Evolutionary conservation across 768 basidiomycete genomes (phyloP).

Genomic region (Sutorius australiensis): DNA sequence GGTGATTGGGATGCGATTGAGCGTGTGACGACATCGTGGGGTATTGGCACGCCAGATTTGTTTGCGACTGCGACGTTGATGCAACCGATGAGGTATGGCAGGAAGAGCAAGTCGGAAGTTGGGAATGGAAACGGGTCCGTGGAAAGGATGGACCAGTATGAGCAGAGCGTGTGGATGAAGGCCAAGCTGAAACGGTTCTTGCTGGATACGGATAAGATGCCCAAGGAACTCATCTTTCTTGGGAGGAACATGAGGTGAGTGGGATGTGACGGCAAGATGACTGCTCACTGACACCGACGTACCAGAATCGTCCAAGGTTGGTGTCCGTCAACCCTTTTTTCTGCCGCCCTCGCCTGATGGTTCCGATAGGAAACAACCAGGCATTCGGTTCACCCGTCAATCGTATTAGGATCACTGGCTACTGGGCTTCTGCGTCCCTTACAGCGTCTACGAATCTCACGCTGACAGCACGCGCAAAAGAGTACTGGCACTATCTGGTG

Average conservation of each 20-base stretch:
- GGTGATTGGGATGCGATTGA: slow-evolving; percentile 53
- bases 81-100: slow-evolving; percentile 48
- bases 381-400: slow-evolving; percentile 83
- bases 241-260: slow-evolving; percentile 70
- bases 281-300: not conserved
- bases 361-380: slow-evolving; percentile 66
- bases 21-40: slow-evolving; percentile 55
- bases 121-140: not conserved
- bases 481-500: slow-evolving; percentile 55
- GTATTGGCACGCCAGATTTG: slow-evolving; percentile 66
- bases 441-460: slow-evolving; percentile 41
- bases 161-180: slow-evolving; percentile 66
- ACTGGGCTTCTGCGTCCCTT: slow-evolving; percentile 73
- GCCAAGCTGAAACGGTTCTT: slow-evolving; percentile 61
- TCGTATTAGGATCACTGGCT: slow-evolving; percentile 84
- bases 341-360: not conserved
- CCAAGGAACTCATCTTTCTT: slow-evolving; percentile 71
- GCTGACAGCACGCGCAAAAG: slow-evolving; percentile 40
- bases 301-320: slow-evolving; percentile 37
- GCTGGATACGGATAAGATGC: slow-evolving; percentile 72
- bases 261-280: not conserved
- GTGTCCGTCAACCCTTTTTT: not conserved
- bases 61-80: slow-evolving; percentile 72
- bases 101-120: not conserved
- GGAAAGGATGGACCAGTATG: slow-evolving; percentile 54